Conservation (phyloP, 179 eudicot genomes). For the Silene noctiflora region DNA sequence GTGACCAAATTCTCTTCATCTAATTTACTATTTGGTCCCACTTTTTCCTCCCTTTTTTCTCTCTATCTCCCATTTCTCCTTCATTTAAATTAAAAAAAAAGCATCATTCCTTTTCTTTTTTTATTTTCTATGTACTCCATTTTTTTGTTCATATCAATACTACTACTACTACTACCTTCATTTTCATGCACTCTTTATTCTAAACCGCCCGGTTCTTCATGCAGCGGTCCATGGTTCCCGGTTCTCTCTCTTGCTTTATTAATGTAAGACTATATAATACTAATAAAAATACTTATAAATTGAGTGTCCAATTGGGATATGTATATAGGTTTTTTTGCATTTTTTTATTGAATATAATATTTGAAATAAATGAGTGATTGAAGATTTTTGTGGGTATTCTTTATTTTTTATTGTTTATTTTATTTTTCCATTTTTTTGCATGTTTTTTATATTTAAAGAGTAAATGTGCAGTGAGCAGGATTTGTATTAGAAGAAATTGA, state of each 20-base stretch:
- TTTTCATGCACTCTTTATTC: not conserved
- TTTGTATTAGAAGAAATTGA: not conserved
- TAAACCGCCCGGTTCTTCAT: not conserved
- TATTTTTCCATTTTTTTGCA: not conserved
- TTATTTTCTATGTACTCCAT: not conserved
- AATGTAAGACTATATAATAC: not conserved
- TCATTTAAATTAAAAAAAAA: not conserved
- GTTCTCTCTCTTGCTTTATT: not conserved
- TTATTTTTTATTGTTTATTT: not conserved
- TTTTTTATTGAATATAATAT: not conserved
- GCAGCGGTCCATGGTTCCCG: not conserved
- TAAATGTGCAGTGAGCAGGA: conserved; percentile 16
- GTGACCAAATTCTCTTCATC: conserved; percentile 69
- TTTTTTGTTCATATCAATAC: not conserved
- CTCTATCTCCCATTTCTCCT: not conserved
- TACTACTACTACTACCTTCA: not conserved
- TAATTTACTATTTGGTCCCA: conserved; percentile 28
- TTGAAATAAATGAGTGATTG: no score
- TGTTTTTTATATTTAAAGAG: not conserved
- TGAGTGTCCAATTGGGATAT: not conserved
- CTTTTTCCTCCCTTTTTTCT: not conserved
- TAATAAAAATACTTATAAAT: no score
- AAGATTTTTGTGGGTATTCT: not conserved
- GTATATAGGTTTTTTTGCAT: no score
- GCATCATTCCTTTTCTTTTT: not conserved